Conservation (phyloP, 2,329 filamentous ascomycete species). For the Aureobasidium mangrovei region DNA sequence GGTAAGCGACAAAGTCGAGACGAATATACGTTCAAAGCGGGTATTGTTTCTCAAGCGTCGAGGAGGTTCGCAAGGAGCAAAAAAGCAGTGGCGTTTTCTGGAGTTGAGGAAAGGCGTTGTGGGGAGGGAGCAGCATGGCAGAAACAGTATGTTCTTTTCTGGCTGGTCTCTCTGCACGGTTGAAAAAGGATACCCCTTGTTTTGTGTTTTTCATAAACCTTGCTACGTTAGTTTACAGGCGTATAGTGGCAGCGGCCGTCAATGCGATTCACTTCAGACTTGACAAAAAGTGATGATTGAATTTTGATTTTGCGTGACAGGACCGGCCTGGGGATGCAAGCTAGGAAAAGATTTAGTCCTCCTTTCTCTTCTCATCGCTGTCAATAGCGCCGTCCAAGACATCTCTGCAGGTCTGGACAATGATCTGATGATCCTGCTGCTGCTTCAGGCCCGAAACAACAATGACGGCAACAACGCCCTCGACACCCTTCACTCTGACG, state of each 20-base stretch:
- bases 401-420: constrained; percentile 59
- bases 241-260: too few relatives aligned
- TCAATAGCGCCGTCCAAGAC: constrained; percentile 30
- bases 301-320: too few relatives aligned
- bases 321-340: too few relatives aligned
- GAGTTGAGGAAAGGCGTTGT: not conserved
- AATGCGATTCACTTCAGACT: too few relatives aligned
- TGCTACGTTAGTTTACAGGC: too few relatives aligned
- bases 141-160: not conserved
- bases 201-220: not conserved
- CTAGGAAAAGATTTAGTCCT: constrained; percentile 22
- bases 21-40: too few relatives aligned
- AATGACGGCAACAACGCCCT: constrained; percentile 66
- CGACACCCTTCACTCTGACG: constrained; percentile 61
- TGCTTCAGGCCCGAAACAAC: constrained; percentile 70
- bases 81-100: not conserved
- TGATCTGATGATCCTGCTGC: constrained; percentile 66
- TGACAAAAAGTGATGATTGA: too few relatives aligned
- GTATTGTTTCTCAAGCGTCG: not conserved
- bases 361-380: constrained; percentile 29
- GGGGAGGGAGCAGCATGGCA: not conserved
- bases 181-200: constrained; percentile 7
- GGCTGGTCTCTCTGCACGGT: not conserved
- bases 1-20: too few relatives aligned
- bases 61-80: not conserved